Evolutionary conservation across 495 filamentous ascomycete species (phyloP).

Genomic region (Extremus antarcticus): DNA sequence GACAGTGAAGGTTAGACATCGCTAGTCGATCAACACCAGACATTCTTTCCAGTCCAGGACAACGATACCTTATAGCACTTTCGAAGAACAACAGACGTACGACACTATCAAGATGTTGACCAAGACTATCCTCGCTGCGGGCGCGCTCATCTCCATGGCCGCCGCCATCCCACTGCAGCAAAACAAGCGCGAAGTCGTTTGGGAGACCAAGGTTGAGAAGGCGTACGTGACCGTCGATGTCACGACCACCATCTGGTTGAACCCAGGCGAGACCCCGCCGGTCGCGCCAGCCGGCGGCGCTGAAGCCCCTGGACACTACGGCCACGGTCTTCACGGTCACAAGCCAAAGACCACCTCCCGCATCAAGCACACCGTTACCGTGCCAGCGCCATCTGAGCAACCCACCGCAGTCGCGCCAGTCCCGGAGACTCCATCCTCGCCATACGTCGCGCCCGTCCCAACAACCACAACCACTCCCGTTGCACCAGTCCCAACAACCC

Average conservation of each 20-base stretch:
- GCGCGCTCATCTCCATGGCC: constrained; percentile 22
- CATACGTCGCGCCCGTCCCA: not conserved
- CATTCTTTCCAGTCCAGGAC: constrained; percentile 1
- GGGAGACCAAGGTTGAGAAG: constrained; percentile 27
- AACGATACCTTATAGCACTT: not conserved
- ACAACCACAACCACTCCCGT: constrained; percentile 5
- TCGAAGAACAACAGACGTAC: not conserved
- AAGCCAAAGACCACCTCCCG: not conserved
- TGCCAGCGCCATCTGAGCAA: not conserved
- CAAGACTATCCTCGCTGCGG: constrained; percentile 24
- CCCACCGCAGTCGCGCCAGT: not conserved
- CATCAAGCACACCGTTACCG: constrained; percentile 6
- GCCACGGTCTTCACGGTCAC: not conserved
- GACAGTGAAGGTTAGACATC: not conserved
- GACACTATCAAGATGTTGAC: constrained; percentile 17
- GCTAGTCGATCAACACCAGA: not conserved
- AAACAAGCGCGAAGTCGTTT: constrained; percentile 30
- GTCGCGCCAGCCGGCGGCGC: not conserved
- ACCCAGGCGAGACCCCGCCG: constrained; percentile 15
- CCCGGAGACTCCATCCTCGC: constrained; percentile 2
- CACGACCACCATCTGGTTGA: constrained; percentile 31
- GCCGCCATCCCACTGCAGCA: constrained; percentile 27
- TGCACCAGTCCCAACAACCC: constrained; percentile 1
- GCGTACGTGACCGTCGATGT: constrained; percentile 29
- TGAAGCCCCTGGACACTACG: not conserved